Evolutionary conservation across 345 rosid genomes (phyloP), one percentile per base, ranked within the genome.

Genomic region (Boechera retrofracta): DNA sequence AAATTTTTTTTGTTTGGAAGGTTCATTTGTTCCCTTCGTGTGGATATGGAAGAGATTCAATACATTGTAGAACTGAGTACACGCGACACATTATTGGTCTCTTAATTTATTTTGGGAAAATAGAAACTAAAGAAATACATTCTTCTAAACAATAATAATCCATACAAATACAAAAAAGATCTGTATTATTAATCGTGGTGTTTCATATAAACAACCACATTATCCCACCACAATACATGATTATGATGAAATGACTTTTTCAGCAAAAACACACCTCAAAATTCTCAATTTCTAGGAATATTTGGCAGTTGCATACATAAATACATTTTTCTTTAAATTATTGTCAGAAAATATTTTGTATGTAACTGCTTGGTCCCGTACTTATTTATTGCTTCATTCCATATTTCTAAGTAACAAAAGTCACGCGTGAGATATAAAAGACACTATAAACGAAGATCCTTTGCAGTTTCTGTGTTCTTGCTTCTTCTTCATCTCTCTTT

Each of bases 361-460:
- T 29, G 64, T 69, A 69, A 7, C 73, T 38, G 35, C 67, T 21
- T 52, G 48, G 12, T 69, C 64, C 57, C 48, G 35, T 68, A 48
- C 15, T 33, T 49, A 51, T 68, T 36, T 5, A 59, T 62, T 38
- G 31, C 18, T 53, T 38, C 63, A 60, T 68, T 5, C 70, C 39
- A 52, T 39, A n/a, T 64, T 77, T 8, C 52, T 7, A 42, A 29
- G 47, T 31, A 52, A 62, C n/a, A 63, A 77, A 63, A 64, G 76
- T 71, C 36, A 71, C 69, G 80, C 76, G 72, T 71, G 68, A 51
- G 42, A 71, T 5, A 63, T 44, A 28, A 49, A 49, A 59, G 33
- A 60, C 55, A 41, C 59, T 75, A 67, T 69, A 69, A 77, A 77
- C 72, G 24, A 35, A 72, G 56, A 72, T 51, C 68, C 69, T 72